Evolutionary conservation across 331 rosid genomes (phyloP), one percentile per base, ranked within the genome.

Genomic region (Stylosanthes scabra): DNA sequence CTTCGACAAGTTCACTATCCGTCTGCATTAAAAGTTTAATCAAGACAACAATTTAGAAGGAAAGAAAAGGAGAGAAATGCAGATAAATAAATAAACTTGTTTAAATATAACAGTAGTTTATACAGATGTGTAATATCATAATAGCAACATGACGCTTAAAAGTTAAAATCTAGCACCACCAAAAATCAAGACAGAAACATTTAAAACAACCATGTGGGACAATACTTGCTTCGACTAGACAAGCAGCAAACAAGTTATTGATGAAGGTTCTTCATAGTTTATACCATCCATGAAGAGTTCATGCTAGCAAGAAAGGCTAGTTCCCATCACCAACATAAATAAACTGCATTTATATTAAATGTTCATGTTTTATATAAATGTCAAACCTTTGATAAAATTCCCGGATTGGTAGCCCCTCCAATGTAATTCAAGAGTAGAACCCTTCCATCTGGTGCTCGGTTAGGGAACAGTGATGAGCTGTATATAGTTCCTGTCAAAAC

Each of bases 401-500:
- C 96, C 42, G 96, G 68, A 84, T 94, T 94, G 49, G 91, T 89
- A 60, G 97, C 96, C 74, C 99, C 99, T 84, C 99, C 99, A 68
- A 94, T 89, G 85, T 89, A 94, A 86, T 94, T 94, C 87, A 89
- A 80, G 69, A 94, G 99, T 46, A 94, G 85, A 54, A 94, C 84
- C 89, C 97, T 91, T 80, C 96, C 97, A 65, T 82, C 79, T 41
- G 97, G 99, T 62, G 96, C 96, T 77, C 99, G 89, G 83, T 88
- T 87, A 59, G 99, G 93, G 80, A 94, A 94, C 74, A 94, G 96
- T 56, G 99, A 88, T 14, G 99, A 91, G 86, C 99, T 94, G 87
- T 94, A 94, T 76, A 94, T 91, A 52, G 99, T 91, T 88, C 99
- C 99, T 91, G 86, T 62, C 77, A 74, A 72, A 73, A 68, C 68